Conservation (phyloP, 225 moss, liverwort and hornwort species). For the Rhytidiadelphus loreus region DNA sequence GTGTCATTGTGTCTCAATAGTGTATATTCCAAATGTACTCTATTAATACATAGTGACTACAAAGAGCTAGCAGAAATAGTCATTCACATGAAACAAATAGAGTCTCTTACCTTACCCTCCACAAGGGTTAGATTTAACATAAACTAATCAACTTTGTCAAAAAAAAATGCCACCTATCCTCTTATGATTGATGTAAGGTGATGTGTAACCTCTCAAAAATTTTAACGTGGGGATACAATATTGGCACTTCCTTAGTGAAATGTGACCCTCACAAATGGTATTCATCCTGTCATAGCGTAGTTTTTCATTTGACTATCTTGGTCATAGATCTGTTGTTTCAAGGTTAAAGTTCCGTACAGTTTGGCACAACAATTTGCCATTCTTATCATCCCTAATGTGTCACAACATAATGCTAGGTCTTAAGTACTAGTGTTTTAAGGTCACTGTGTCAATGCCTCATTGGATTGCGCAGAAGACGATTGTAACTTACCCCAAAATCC, state of each 20-base stretch:
- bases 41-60: not conserved
- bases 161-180: fast-evolving
- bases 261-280: too few species aligned
- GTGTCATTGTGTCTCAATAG: not conserved
- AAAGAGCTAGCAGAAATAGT: not conserved
- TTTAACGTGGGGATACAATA: not conserved
- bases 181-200: not conserved
- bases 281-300: not conserved
- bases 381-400: too few species aligned
- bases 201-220: not conserved
- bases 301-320: not conserved
- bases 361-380: not conserved
- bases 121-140: too few species aligned
- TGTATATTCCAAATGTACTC: not conserved
- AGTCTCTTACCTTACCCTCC: not conserved
- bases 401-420: not conserved
- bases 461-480: too few species aligned
- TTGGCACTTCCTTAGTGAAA: too few species aligned
- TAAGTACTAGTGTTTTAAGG: not conserved
- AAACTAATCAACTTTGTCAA: fast-evolving
- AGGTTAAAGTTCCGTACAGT: not conserved
- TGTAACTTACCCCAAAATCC: not conserved
- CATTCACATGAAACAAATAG: not conserved
- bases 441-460: not conserved
- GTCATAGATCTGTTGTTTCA: not conserved